Conservation (phyloP, 768 basidiomycete genomes). For the Mycena vitilis region DNA sequence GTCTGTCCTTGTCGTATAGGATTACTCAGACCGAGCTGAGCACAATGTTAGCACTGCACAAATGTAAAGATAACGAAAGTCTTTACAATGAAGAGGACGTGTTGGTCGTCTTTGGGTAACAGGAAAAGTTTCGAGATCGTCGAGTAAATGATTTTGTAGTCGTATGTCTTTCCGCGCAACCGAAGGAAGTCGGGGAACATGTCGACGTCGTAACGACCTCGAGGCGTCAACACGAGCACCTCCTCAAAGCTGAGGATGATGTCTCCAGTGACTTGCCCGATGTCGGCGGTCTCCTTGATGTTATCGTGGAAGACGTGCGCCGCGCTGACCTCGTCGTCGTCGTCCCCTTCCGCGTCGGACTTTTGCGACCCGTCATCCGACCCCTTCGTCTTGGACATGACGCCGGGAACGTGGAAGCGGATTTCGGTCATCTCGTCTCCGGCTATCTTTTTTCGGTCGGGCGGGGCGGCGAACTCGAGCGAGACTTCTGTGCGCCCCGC, state of each 20-base stretch:
- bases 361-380: constrained; percentile 83
- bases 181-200: constrained; percentile 97
- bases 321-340: constrained; percentile 86
- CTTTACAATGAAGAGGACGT: constrained; percentile 93
- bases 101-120: constrained; percentile 95
- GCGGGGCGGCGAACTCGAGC: constrained; percentile 83
- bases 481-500: constrained; percentile 98
- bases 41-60: constrained; percentile 16
- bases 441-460: constrained; percentile 56
- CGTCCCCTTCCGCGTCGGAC: constrained; percentile 71
- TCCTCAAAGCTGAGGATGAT: constrained; percentile 96
- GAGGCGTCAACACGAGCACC: constrained; percentile 92
- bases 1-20: constrained; percentile 99
- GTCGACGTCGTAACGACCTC: constrained; percentile 97
- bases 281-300: constrained; percentile 96
- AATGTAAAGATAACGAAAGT: constrained; percentile 7
- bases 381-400: constrained; percentile 66
- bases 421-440: constrained; percentile 96
- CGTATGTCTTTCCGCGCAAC: constrained; percentile 97
- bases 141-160: constrained; percentile 95
- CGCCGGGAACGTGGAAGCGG: constrained; percentile 94
- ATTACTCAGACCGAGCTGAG: constrained; percentile 87
- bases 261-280: constrained; percentile 91
- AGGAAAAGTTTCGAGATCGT: constrained; percentile 92
- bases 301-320: constrained; percentile 97